phyloP scores from a whole-genome alignment of 2,329 filamentous ascomycete species.

The Botrytis squamosa region DNA sequence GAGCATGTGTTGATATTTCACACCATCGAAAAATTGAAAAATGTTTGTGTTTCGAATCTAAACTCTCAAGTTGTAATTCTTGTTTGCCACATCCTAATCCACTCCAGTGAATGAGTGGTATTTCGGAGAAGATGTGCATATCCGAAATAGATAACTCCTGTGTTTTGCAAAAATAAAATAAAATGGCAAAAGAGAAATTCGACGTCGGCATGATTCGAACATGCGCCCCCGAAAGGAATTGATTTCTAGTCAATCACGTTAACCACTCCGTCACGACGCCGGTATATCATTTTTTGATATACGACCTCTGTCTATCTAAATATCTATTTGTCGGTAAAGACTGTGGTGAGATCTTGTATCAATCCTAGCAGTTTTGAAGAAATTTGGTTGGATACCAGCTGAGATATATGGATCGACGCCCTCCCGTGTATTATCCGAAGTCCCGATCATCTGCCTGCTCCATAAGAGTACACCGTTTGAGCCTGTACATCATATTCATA shows the following conservation, averaged over 20 bases:
- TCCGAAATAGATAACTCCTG: background rate
- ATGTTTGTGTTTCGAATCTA: background rate
- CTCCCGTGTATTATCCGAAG: background rate
- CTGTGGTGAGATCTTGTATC: background rate
- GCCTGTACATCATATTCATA: background rate
- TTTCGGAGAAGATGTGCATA: background rate
- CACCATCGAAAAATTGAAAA: background rate
- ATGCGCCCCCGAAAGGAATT: constrained; percentile 11
- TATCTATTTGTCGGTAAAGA: fast-evolving
- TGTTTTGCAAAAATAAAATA: background rate
- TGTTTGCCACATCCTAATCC: background rate
- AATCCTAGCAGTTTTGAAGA: background rate
- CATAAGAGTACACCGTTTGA: background rate
- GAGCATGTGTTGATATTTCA: background rate
- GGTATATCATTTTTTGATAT: fast-evolving
- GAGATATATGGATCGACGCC: constrained; percentile 4
- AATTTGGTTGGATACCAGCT: constrained; percentile 5
- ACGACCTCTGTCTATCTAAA: fast-evolving
- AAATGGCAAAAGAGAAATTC: background rate
- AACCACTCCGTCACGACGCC: constrained; percentile 15
- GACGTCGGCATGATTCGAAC: constrained; percentile 12
- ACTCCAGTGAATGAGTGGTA: background rate
- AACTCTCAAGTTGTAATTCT: background rate
- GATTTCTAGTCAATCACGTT: constrained; percentile 12
- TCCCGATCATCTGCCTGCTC: background rate